Evolutionary conservation across 345 rosid species (phyloP).

Genomic region (Lumnitzera littorea): DNA sequence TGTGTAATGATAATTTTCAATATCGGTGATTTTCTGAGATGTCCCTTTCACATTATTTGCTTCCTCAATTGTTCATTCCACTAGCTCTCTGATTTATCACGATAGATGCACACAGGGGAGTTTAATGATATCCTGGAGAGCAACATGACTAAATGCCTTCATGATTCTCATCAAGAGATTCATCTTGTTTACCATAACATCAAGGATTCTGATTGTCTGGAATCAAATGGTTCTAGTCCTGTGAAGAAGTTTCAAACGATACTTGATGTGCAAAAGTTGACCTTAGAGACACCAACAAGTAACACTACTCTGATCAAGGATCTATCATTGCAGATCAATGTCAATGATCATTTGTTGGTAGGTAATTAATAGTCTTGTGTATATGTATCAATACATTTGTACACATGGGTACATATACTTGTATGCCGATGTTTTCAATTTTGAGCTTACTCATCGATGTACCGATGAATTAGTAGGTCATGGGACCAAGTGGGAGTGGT

Average conservation of each 20-base stretch:
- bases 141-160: slow-evolving; percentile 31
- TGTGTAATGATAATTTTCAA: too few species aligned
- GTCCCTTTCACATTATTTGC: not conserved
- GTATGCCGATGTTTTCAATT: too few species aligned
- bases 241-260: slow-evolving; percentile 26
- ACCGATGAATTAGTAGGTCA: slow-evolving; percentile 45
- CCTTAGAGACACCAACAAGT: slow-evolving; percentile 70
- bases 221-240: slow-evolving; percentile 47
- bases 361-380: slow-evolving; percentile 7
- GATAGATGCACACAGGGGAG: slow-evolving; percentile 59
- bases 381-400: slow-evolving; percentile 6
- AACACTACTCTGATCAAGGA: slow-evolving; percentile 61
- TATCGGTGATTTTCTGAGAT: too few species aligned
- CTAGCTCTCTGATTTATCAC: not conserved
- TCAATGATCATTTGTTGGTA: slow-evolving; percentile 75
- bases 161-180: slow-evolving; percentile 43
- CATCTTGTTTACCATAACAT: slow-evolving; percentile 35
- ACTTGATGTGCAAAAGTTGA: slow-evolving; percentile 57
- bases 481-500: slow-evolving; percentile 94
- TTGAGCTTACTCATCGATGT: slow-evolving; percentile 9
- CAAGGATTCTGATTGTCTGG: slow-evolving; percentile 23
- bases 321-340: slow-evolving; percentile 46
- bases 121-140: slow-evolving; percentile 75
- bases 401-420: not conserved
- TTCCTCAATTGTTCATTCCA: not conserved